Base-by-base conservation (phyloP, 2,329 filamentous ascomycete species). In the Cercospora berteroae region DNA sequence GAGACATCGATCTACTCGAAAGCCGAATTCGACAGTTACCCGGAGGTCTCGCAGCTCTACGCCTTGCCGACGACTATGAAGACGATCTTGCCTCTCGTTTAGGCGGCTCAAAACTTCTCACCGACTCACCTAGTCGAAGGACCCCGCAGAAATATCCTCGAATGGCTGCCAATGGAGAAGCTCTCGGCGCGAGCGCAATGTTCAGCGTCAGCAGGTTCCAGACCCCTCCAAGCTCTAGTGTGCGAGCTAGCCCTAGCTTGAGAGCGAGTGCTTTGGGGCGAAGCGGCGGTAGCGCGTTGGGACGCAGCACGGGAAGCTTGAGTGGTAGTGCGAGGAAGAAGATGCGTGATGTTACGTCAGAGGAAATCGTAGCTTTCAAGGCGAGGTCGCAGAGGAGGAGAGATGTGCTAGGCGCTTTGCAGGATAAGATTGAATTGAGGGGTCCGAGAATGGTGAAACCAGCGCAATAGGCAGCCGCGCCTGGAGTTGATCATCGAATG, bases 1-100 rank as follows among this genome's bases (percentile, higher is more conserved):
- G 90, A 66, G 94, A 98, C 74, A 89, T 99, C 62, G 93, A 97
- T 77, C 88, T 97, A 6, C 85, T 98, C 33, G 95, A 98, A 80
- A 87, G 89, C 58, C 92, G 97, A 77, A 88, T 99, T 81, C 89
- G 90, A 67, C 92, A 89, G 77, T 80, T 96, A 23, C 78, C 79
- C 2, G 63, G 65, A 3, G 77, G 77, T 7, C 65, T 76, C 16
- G 74, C 72, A 3, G 71, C 73, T 18, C 71, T 78, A 6, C 72
- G 71, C 39, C 73, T 78, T 5, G 67, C 68, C 12, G 74, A 74
- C 52, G 74, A 74, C 59, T 76, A 77, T 62, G 75, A 77, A 66
- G 76, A 79, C 60, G 71, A 77, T 31, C 72, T 79, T 52, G 73
- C 74, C n/a, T 69, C 69, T 13, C 69, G 71, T 12, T 68, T 79